phyloP scores from a whole-genome alignment of 148 eudicot genomes.

The Mesembryanthemum crystallinum region DNA sequence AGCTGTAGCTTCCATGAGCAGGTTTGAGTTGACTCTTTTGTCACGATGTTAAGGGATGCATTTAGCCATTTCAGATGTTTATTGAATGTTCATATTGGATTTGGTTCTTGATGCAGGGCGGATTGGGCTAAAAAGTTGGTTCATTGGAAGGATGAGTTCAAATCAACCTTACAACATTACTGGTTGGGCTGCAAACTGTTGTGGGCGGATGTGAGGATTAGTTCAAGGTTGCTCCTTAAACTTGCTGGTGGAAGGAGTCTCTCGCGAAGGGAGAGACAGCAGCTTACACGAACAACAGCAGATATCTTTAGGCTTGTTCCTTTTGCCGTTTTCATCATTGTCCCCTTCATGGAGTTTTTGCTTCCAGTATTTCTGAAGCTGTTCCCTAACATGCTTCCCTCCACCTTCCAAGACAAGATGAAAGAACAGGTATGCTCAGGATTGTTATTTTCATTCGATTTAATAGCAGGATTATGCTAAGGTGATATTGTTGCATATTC shows the following conservation, averaged over 20 bases:
- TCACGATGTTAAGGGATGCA: neutral
- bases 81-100: conserved; percentile 1
- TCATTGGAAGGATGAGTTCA: conserved; percentile 85
- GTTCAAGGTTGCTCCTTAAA: conserved; percentile 75
- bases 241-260: conserved; percentile 85
- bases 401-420: conserved; percentile 94
- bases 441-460: neutral
- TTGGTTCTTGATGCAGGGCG: conserved; percentile 42
- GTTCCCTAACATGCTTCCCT: conserved; percentile 93
- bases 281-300: conserved; percentile 89
- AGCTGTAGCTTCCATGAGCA: conserved; percentile 76
- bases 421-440: conserved; percentile 71
- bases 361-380: conserved; percentile 79
- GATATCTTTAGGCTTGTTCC: conserved; percentile 95
- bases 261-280: conserved; percentile 94
- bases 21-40: conserved; percentile 31
- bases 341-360: conserved; percentile 95
- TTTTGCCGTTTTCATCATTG: conserved; percentile 79
- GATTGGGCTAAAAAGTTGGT: conserved; percentile 75
- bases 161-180: conserved; percentile 70
- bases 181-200: conserved; percentile 85
- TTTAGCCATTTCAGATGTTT: conserved; percentile 1
- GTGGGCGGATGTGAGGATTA: conserved; percentile 77
- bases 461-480: neutral
- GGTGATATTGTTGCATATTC: no score